A percentile compares a stretch with the other conserved stretches of the same genome.
phyloP scores from a whole-genome alignment of 2,329 filamentous ascomycete genomes.

The Aurifilum marmelostoma region DNA sequence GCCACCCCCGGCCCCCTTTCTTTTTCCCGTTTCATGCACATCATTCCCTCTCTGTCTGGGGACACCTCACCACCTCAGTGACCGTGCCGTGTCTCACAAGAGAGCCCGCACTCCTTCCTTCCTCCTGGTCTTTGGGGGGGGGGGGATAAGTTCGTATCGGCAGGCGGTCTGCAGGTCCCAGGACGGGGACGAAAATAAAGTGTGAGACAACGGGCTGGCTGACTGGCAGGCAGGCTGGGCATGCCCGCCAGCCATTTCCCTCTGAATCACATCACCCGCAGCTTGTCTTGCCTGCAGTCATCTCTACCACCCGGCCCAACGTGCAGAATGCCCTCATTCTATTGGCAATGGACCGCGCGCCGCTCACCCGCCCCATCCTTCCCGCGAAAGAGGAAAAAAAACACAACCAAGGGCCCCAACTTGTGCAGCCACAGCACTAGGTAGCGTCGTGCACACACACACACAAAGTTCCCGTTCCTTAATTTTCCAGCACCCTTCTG shows the following conservation, averaged over 20 bases:
- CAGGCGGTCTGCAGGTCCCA: background rate
- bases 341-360: background rate
- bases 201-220: conserved; percentile 1
- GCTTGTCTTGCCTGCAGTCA: background rate
- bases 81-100: background rate
- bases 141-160: background rate
- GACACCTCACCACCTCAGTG: background rate
- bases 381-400: too few relatives aligned
- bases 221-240: too few relatives aligned
- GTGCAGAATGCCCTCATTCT: background rate
- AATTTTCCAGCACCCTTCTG: background rate
- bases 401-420: too few relatives aligned
- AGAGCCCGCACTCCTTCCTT: background rate
- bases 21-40: background rate
- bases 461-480: background rate
- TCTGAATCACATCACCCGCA: background rate
- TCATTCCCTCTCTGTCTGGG: background rate
- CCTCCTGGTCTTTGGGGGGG: too few relatives aligned
- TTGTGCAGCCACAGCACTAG: background rate
- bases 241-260: too few relatives aligned
- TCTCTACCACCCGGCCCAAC: background rate
- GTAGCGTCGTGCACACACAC: background rate
- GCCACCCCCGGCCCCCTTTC: background rate
- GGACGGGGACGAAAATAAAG: background rate
- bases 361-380: background rate